Base-by-base conservation (phyloP, 306 rosid genomes). In the Cotoneaster glaucophyllus region DNA sequence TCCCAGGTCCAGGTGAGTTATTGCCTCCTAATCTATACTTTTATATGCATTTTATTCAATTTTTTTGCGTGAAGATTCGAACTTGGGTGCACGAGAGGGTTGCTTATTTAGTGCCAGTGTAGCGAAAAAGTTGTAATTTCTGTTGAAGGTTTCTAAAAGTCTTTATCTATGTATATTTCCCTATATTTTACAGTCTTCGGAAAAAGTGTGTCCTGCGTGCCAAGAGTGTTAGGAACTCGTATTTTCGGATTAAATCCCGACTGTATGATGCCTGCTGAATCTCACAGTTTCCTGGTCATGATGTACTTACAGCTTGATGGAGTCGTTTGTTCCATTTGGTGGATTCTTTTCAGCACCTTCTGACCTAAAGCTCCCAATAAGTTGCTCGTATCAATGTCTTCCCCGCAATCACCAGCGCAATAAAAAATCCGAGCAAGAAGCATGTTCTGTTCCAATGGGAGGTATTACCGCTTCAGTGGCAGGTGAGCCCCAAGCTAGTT, bases 301-400 rank as follows among this genome's bases (percentile, higher is more conserved):
- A 71, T 78, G 39, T 29, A 18, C 77, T 73, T 71, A 57, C 99
- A 96, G 99, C 88, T 88, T 96, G 78, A 89, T 92, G 98, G 93
- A 91, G 65, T 90, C 99, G 50, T 96, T 96, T 83, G 93, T 96
- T 69, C 99, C 99, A 29, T 84, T 96, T 65, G 98, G 97, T 43
- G 99, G 99, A 67, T 93, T 96, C 88, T 96, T 96, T 72, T 77
- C 97, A 44, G 84, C 97, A n/a, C 93, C 92, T 69, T 80, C 97
- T 75, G 98, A 92, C 78, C 64, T 85, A 28, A 89, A 80, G 84
- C 74, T 83, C 79, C 84, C 90, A 19, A 71, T 78, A 61, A 82
- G 74, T 77, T 72, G 86, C 57, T 77, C 98, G 12, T 74, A 68
- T 72, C 86, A 71, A 70, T 82, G 88, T 70, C 66, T 69, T 79